Base-by-base conservation (phyloP, 2,329 filamentous ascomycete species). In the Fusarium napiforme region DNA sequence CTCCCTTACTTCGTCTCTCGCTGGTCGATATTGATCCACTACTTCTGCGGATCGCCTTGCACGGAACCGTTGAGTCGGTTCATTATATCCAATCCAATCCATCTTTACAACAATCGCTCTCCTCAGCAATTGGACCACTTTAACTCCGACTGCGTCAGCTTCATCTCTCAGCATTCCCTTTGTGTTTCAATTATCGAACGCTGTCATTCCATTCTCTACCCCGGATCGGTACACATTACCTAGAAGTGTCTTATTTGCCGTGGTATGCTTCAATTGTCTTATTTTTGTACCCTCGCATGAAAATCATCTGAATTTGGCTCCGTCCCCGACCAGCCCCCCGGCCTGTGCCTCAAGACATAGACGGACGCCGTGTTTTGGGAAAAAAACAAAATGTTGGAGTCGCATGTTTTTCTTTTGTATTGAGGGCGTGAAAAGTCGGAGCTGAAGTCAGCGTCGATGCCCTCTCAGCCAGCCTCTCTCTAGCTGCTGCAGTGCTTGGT, bases 231-330 rank as follows among this genome's bases (percentile, higher is more conserved):
- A 60, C 64, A 69, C 67, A 47, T 50, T 66, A 60, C 55, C 73
- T 37, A 72, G 60, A 61, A 74, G 71, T 77, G 75, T 73, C 75
- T 78, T 78, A 77, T 65, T 64, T 73, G 70, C 73, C 60, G 72
- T 78, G 75, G 75, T 77, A 77, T 77, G 74, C 70, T 75, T 64
- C 57, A 72, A 75, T 70, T 74, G 71, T 60, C 72, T 68, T 60
- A 72, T 74, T 73, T 56, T 60, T 64, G 40, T 53, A 45, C 64
- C 72, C 46, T 70, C 55, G 72, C 72, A 72, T 73, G 61, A 76
- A 73, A 62, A 59, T 61, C 50, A 43, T 74, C 69, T 71, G 58
- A 69, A 77, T 77, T 55, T 72, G 69, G 71, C 49, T 64, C 71
- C 49, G 50, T 40, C 60, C 68, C 66, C 75, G 74, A 60, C 58